Conservation (phyloP, 2,329 filamentous ascomycete genomes). For the Paecilomyces formosus region DNA sequence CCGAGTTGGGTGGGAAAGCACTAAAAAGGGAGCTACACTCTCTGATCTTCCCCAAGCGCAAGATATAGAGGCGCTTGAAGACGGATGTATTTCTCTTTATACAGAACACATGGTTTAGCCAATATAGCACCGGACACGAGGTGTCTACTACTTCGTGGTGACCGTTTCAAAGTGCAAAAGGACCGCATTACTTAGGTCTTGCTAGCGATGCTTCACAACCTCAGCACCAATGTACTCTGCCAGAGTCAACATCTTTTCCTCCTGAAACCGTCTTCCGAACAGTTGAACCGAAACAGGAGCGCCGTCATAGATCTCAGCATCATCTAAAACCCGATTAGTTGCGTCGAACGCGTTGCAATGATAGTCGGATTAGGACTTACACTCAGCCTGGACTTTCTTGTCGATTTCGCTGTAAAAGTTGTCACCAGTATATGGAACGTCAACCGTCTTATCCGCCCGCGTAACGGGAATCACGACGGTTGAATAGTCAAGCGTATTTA, state of each 20-base stretch:
- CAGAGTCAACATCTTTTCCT: constrained; percentile 44
- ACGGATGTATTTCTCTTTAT: neutral
- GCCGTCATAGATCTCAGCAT: constrained; percentile 42
- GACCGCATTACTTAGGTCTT: neutral
- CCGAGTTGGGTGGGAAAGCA: neutral
- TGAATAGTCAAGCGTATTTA: constrained; percentile 53
- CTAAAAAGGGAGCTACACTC: neutral
- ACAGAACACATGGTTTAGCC: neutral
- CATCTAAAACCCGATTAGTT: constrained; percentile 27
- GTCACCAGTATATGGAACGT: constrained; percentile 32
- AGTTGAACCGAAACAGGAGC: constrained; percentile 43
- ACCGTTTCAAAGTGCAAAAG: neutral
- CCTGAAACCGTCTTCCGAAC: constrained; percentile 42
- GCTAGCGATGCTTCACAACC: constrained; percentile 3
- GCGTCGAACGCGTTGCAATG: neutral
- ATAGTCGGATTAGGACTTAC: constrained; percentile 27
- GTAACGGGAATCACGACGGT: constrained; percentile 50
- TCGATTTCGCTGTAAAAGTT: constrained; percentile 38
- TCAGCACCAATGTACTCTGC: constrained; percentile 32
- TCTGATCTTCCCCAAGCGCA: neutral
- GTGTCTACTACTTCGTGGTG: neutral
- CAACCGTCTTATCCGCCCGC: constrained; percentile 43
- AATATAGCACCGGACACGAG: neutral
- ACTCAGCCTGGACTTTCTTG: constrained; percentile 38
- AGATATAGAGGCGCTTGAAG: neutral